Conservation (phyloP, 371 early-diverging fungal species). For the Batkoa obscura region DNA sequence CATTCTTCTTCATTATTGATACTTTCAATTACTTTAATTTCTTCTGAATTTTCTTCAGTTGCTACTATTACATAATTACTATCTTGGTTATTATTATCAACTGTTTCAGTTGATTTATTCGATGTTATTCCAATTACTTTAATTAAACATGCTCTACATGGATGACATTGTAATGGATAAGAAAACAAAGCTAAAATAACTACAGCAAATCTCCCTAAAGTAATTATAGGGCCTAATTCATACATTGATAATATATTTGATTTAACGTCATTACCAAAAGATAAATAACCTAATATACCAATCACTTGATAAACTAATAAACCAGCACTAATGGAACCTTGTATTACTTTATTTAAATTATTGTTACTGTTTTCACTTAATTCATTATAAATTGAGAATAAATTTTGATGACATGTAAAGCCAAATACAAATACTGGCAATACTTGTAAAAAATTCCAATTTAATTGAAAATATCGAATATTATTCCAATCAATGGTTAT, state of each 20-base stretch:
- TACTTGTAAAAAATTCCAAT: conserved; percentile 48
- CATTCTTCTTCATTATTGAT: background rate
- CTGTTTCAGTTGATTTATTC: no score
- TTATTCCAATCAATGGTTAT: conserved; percentile 23
- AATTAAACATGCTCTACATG: conserved; percentile 81
- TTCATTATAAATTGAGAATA: conserved; percentile 88
- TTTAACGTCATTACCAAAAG: conserved; percentile 71
- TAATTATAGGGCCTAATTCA: conserved; percentile 45
- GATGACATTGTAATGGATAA: conserved; percentile 95
- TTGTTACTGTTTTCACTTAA: conserved; percentile 52
- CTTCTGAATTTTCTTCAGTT: background rate
- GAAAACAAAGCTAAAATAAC: conserved; percentile 83
- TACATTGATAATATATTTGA: conserved; percentile 86
- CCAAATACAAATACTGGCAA: conserved; percentile 98
- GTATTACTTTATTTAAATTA: conserved; percentile 41
- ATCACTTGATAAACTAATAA: conserved; percentile 70
- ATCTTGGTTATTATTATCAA: background rate
- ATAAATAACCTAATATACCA: conserved; percentile 85
- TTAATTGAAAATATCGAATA: conserved; percentile 25
- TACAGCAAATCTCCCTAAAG: conserved; percentile 74
- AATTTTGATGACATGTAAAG: conserved; percentile 93
- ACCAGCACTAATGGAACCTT: conserved; percentile 58
- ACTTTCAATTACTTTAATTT: background rate
- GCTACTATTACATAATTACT: background rate
- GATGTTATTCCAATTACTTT: conserved; percentile 30